phyloP scores from a whole-genome alignment of 2,329 filamentous ascomycete genomes.

The Pseudocercospora fuligena region DNA sequence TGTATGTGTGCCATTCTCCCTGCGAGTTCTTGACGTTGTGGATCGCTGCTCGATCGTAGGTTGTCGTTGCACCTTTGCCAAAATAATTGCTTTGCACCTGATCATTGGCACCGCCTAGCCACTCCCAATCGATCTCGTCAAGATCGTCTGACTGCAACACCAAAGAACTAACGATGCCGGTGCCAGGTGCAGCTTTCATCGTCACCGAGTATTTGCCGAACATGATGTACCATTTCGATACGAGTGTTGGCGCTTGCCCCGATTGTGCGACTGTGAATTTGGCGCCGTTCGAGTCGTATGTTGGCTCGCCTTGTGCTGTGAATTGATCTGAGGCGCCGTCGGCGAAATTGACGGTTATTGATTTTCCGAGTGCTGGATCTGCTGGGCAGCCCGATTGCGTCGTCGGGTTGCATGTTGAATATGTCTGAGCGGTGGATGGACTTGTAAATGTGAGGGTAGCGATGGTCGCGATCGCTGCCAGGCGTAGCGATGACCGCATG shows the following conservation, averaged over 20 bases:
- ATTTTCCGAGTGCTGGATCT: slow-evolving; percentile 79
- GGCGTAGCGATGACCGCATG: slow-evolving; percentile 40
- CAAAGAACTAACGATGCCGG: slow-evolving; percentile 89
- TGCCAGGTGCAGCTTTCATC: slow-evolving; percentile 84
- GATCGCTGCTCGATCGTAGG: slow-evolving; percentile 87
- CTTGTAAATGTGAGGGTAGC: slow-evolving; percentile 44
- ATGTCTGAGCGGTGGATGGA: slow-evolving; percentile 57
- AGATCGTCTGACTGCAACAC: slow-evolving; percentile 89
- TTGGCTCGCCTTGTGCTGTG: slow-evolving; percentile 64
- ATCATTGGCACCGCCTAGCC: slow-evolving; percentile 76
- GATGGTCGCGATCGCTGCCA: slow-evolving; percentile 47
- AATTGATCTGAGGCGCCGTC: slow-evolving; percentile 80
- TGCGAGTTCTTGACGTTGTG: slow-evolving; percentile 73
- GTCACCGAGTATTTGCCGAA: slow-evolving; percentile 88
- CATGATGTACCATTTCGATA: slow-evolving; percentile 98
- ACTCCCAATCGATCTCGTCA: slow-evolving; percentile 98
- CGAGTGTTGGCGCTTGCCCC: slow-evolving; percentile 84
- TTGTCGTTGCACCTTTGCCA: slow-evolving; percentile 82
- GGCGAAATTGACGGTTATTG: slow-evolving; percentile 84
- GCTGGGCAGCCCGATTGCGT: slow-evolving; percentile 67
- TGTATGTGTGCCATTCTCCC: slow-evolving; percentile 79
- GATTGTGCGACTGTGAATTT: slow-evolving; percentile 77
- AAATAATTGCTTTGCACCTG: slow-evolving; percentile 98
- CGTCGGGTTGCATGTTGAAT: slow-evolving; percentile 61
- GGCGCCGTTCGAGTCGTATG: slow-evolving; percentile 77